These are phyloP conservation scores for Daedaleopsis sinensis DNA, from an alignment of 768 basidiomycete species.

Conservation along the genomic window DNA sequence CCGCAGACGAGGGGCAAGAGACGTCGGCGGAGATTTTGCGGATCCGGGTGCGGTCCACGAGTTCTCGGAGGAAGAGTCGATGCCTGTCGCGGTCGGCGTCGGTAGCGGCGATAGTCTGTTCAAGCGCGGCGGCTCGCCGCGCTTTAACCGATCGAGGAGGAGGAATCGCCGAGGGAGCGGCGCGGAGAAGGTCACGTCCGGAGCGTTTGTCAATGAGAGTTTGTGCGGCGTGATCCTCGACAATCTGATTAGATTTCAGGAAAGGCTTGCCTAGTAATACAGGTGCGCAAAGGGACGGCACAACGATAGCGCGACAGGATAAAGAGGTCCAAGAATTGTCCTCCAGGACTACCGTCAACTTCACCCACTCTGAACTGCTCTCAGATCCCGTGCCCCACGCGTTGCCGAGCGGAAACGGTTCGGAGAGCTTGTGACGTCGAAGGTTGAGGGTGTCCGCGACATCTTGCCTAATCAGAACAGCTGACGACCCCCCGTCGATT, in stretches of 20 bases:
- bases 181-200: constrained; percentile 3
- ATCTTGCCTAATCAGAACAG: constrained; percentile 10
- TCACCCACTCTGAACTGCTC: neutral
- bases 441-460: constrained; percentile 23
- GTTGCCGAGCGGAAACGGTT: neutral
- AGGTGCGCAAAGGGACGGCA: constrained; percentile 7
- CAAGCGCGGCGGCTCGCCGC: too few relatives aligned
- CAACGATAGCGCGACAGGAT: constrained; percentile 6
- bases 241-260: neutral
- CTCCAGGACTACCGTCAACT: neutral
- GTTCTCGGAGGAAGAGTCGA: too few relatives aligned
- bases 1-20: too few relatives aligned
- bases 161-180: neutral
- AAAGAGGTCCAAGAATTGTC: neutral
- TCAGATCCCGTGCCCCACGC: neutral
- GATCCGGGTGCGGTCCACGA: neutral
- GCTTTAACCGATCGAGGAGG: neutral
- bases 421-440: constrained; percentile 34
- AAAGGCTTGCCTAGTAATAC: constrained; percentile 10
- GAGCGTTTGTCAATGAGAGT: neutral
- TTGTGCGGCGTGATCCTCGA: neutral
- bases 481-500: constrained; percentile 7
- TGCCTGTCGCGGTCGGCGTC: too few relatives aligned
- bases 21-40: neutral
- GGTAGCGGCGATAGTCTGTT: too few relatives aligned